A percentile compares a stretch with the other conserved stretches of the same genome.
Evolutionary conservation across 176 grass and related monocot species (phyloP).

Genomic region (Oryza meridionalis): DNA sequence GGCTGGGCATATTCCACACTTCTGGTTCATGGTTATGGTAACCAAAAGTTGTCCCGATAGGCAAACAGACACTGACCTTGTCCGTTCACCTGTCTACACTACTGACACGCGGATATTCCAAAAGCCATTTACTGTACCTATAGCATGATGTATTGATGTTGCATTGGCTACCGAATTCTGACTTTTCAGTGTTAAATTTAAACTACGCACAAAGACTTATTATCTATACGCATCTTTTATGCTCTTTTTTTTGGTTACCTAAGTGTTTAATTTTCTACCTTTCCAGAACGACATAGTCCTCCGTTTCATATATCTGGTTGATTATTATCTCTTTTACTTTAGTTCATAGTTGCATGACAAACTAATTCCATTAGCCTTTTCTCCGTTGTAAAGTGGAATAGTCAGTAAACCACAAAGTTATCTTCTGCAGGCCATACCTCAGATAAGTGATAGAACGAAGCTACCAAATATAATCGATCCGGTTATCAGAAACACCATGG

Average conservation of each 20-base stretch:
- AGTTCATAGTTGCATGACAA: neutral
- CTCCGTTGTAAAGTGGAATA: neutral
- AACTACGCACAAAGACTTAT: neutral
- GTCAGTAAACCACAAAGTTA: slow-evolving; percentile 3
- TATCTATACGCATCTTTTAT: neutral
- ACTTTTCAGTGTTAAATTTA: neutral
- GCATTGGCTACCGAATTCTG: neutral
- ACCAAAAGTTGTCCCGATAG: neutral
- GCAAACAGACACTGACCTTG: neutral
- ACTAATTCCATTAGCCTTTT: neutral
- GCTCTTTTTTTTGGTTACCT: neutral
- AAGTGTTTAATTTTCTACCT: neutral
- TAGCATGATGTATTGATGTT: neutral
- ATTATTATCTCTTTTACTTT: neutral
- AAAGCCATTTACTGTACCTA: neutral
- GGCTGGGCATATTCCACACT: neutral
- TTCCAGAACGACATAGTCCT: neutral
- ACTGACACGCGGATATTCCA: neutral
- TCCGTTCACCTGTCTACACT: neutral
- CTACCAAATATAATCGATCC: slow-evolving; percentile 74
- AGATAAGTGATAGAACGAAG: slow-evolving; percentile 76
- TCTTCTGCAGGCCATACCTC: slow-evolving; percentile 76
- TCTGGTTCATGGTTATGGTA: neutral
- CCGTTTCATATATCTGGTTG: neutral
- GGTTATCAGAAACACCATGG: slow-evolving; percentile 73